A percentile compares a stretch with the other conserved stretches of the same genome.
These are phyloP conservation scores for Triticum urartu DNA, from an alignment of 176 grass and related monocot genomes.

Conservation along the genomic window DNA sequence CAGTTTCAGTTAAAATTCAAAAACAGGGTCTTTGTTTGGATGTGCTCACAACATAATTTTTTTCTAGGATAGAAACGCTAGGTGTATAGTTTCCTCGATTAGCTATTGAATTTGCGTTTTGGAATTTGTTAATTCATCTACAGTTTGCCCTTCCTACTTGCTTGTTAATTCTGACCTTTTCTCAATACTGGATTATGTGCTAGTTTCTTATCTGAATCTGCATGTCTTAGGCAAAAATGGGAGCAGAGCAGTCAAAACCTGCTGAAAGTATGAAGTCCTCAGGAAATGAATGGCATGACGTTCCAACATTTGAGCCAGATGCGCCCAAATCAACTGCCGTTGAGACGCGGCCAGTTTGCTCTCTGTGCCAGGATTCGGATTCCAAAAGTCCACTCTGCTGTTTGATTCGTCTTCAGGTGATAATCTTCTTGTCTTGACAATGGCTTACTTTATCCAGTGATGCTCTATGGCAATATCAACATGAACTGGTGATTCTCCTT, in stretches of 20 bases:
- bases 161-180: neutral
- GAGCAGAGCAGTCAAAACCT: conserved; percentile 70
- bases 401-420: conserved; percentile 96
- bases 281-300: conserved; percentile 38
- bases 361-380: conserved; percentile 75
- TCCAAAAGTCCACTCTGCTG: conserved; percentile 92
- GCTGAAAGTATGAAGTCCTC: conserved; percentile 57
- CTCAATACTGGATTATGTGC: neutral
- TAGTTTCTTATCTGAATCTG: neutral
- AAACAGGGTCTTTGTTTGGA: neutral
- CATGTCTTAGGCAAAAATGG: conserved; percentile 83
- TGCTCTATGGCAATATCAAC: too few species aligned
- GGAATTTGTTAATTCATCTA: neutral
- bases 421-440: conserved; percentile 5
- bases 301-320: conserved; percentile 52
- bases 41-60: neutral
- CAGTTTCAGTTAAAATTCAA: neutral
- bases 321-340: conserved; percentile 41
- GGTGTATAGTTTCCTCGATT: neutral
- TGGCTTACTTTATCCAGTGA: too few species aligned
- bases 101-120: rapidly evolving
- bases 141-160: neutral
- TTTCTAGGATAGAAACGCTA: neutral
- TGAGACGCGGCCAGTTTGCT: conserved; percentile 66
- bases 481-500: neutral